phyloP scores from a whole-genome alignment of 371 early-diverging fungal genomes.

The Rhizopus delemar region DNA sequence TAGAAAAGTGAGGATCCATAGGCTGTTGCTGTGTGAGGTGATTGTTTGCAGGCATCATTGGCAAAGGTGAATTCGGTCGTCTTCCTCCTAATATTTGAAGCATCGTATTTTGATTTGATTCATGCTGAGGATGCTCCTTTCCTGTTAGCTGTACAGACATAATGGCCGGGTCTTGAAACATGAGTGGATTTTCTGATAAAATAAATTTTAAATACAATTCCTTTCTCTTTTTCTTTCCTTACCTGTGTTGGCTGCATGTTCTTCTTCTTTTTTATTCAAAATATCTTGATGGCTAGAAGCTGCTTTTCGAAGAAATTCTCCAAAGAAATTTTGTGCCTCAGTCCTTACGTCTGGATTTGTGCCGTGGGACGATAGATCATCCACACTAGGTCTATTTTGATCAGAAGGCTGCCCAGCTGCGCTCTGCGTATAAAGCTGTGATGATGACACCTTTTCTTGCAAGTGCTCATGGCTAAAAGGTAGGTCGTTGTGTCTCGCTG shows the following conservation, averaged over 20 bases:
- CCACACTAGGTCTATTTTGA: neutral
- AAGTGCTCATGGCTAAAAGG: neutral
- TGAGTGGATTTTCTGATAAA: constrained; percentile 4
- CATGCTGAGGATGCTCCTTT: constrained; percentile 14
- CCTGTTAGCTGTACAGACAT: constrained; percentile 60
- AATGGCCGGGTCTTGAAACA: constrained; percentile 69
- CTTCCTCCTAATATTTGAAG: constrained; percentile 42
- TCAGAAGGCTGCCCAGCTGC: neutral
- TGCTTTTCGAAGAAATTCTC: constrained; percentile 72
- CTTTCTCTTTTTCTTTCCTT: neutral
- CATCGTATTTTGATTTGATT: constrained; percentile 32
- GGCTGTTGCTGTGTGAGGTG: constrained; percentile 16
- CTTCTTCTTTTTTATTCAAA: constrained; percentile 18
- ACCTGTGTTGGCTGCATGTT: constrained; percentile 6
- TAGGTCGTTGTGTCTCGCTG: neutral
- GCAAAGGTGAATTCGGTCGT: constrained; percentile 16
- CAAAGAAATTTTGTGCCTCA: constrained; percentile 67
- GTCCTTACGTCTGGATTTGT: constrained; percentile 33
- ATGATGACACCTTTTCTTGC: neutral
- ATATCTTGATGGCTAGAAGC: constrained; percentile 41
- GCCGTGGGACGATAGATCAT: neutral
- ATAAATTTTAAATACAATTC: neutral
- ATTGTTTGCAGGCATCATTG: constrained; percentile 12
- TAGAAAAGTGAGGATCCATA: neutral
- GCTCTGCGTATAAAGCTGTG: neutral